These are phyloP conservation scores for Papiliotrema fonsecae DNA, from an alignment of 1,284 basidiomycete genomes.

Conservation along the genomic window DNA sequence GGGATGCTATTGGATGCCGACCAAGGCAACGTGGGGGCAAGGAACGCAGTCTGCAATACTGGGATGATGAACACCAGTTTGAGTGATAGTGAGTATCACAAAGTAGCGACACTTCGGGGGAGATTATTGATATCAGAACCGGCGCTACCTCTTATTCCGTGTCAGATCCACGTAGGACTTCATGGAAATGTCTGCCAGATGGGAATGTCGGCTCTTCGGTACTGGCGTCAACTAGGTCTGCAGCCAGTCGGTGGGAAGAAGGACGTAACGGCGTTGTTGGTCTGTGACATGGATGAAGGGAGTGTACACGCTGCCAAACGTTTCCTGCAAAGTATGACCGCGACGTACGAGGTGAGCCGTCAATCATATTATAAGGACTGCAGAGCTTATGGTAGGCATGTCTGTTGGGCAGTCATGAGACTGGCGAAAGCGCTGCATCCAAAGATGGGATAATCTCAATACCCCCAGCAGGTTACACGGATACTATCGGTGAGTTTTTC, in stretches of 20 bases:
- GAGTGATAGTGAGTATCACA: no score
- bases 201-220: conserved; percentile 28
- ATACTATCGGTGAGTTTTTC: background rate
- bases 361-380: background rate
- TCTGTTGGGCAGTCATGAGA: background rate
- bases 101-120: background rate
- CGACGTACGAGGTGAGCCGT: conserved; percentile 14
- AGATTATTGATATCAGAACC: background rate
- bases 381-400: background rate
- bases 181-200: conserved; percentile 26
- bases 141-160: conserved; percentile 1
- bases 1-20: conserved; percentile 4
- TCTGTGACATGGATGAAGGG: conserved; percentile 17
- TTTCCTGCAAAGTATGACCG: conserved; percentile 15
- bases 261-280: conserved; percentile 20
- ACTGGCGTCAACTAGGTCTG: conserved; percentile 40
- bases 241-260: conserved; percentile 39
- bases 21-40: no score
- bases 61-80: no score
- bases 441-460: background rate
- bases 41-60: background rate
- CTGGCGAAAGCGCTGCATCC: background rate
- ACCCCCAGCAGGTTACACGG: background rate
- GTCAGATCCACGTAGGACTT: conserved; percentile 26
- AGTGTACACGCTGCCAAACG: conserved; percentile 5